Conservation (phyloP, 164 flowering plant species). For the Tinospora cordifolia region DNA sequence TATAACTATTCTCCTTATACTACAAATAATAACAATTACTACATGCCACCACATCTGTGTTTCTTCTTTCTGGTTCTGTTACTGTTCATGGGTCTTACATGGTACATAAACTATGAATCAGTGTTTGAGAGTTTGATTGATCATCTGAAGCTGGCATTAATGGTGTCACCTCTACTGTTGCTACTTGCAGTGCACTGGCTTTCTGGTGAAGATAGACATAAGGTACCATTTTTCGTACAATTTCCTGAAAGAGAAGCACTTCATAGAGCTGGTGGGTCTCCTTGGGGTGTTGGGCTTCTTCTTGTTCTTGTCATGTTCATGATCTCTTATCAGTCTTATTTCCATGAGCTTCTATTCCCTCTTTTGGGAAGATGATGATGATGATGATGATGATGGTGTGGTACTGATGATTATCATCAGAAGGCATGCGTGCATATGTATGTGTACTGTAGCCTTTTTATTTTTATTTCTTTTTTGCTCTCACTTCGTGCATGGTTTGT, state of each 20-base stretch:
- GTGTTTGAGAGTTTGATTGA: constrained; percentile 35
- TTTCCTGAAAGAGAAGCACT: constrained; percentile 61
- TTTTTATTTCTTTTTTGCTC: too few relatives aligned
- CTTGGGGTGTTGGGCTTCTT: constrained; percentile 81
- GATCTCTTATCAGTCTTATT: constrained; percentile 69
- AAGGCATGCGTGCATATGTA: too few relatives aligned
- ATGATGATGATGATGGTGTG: background rate
- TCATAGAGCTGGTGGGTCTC: constrained; percentile 77
- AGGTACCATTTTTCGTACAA: constrained; percentile 33
- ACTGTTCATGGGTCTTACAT: constrained; percentile 39
- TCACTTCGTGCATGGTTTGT: too few relatives aligned
- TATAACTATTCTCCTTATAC: too few relatives aligned
- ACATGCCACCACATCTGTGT: constrained; percentile 45
- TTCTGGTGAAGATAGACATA: constrained; percentile 29
- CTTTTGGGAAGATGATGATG: constrained; percentile 25
- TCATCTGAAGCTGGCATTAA: constrained; percentile 52
- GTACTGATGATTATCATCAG: too few relatives aligned
- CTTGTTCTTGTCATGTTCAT: constrained; percentile 68
- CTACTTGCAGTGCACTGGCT: constrained; percentile 60
- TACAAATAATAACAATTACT: too few relatives aligned
- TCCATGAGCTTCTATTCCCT: constrained; percentile 86
- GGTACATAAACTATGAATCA: constrained; percentile 66
- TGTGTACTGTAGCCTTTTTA: too few relatives aligned
- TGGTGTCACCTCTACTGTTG: constrained; percentile 53
- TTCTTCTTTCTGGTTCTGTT: constrained; percentile 49